These are phyloP conservation scores for Colletotrichum sidae DNA, from an alignment of 2,329 filamentous ascomycete genomes.

Conservation along the genomic window DNA sequence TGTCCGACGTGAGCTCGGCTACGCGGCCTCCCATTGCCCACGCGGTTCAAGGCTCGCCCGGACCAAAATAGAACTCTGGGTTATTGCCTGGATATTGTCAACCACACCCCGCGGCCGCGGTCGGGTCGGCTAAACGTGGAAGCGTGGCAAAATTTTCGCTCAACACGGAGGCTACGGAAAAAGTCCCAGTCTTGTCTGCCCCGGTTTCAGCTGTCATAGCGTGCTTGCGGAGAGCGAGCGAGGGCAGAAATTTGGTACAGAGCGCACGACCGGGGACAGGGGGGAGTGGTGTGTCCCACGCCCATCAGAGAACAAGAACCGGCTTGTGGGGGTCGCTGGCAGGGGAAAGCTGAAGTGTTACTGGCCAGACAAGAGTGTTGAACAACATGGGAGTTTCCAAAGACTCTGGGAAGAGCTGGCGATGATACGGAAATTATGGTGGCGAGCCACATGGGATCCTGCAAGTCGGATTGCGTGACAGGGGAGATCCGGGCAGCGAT, in stretches of 20 bases:
- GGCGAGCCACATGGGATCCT: constrained; percentile 9
- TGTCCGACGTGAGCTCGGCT: constrained; percentile 14
- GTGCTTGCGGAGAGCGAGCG: constrained; percentile 1
- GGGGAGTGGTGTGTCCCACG: background rate
- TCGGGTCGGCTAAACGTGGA: background rate
- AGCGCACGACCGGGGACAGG: constrained; percentile 24
- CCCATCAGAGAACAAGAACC: constrained; percentile 5
- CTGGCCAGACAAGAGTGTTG: constrained; percentile 3
- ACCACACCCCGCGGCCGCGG: constrained; percentile 13
- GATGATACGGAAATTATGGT: background rate
- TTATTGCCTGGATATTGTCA: constrained; percentile 12
- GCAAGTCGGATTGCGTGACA: constrained; percentile 1
- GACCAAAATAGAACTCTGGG: constrained; percentile 20
- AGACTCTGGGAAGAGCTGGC: constrained; percentile 1
- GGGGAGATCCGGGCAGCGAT: constrained; percentile 4
- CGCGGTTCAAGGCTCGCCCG: constrained; percentile 5
- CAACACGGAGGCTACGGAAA: background rate
- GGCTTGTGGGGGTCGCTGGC: constrained; percentile 5
- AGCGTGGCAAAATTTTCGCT: constrained; percentile 22
- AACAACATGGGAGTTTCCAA: background rate
- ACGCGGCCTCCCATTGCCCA: constrained; percentile 10
- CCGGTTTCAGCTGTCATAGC: constrained; percentile 19
- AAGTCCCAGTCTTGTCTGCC: background rate
- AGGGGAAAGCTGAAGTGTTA: constrained; percentile 1
- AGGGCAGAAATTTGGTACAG: constrained; percentile 4